phyloP scores from a whole-genome alignment of 106 monocot genomes.

The Gastrodia elata region DNA sequence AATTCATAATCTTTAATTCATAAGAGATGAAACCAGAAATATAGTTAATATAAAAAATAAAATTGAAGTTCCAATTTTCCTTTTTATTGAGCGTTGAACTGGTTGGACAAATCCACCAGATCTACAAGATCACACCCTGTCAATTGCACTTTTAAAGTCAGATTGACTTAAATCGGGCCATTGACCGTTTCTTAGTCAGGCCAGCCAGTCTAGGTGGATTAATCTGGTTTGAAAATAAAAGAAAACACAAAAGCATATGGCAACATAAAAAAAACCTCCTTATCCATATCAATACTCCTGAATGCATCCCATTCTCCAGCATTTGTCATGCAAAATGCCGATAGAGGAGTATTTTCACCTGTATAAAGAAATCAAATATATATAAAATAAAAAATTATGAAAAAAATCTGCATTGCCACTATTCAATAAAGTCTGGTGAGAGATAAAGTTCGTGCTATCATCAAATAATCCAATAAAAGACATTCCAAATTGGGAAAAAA shows the following conservation, averaged over 20 bases:
- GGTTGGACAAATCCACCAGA: no score
- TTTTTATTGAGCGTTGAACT: no score
- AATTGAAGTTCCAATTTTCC: no score
- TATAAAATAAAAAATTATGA: neutral
- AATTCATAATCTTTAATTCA: no score
- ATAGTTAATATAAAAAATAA: no score
- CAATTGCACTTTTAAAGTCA: no score
- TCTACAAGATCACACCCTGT: no score
- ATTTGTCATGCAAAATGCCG: slow-evolving; percentile 80
- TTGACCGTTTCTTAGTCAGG: no score
- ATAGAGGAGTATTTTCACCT: slow-evolving; percentile 66
- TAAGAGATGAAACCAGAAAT: no score
- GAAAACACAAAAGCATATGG: neutral
- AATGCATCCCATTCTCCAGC: slow-evolving; percentile 72
- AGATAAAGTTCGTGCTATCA: neutral
- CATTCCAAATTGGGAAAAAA: neutral
- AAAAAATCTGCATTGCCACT: neutral
- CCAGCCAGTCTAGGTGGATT: no score
- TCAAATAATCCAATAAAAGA: neutral
- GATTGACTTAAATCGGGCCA: no score
- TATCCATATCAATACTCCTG: slow-evolving; percentile 91
- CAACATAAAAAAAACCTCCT: slow-evolving; percentile 41
- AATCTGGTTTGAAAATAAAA: neutral
- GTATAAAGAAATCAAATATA: slow-evolving; percentile 2
- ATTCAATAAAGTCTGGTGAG: neutral